phyloP scores from a whole-genome alignment of 2,329 filamentous ascomycete species.

The Annulohypoxylon truncatum region DNA sequence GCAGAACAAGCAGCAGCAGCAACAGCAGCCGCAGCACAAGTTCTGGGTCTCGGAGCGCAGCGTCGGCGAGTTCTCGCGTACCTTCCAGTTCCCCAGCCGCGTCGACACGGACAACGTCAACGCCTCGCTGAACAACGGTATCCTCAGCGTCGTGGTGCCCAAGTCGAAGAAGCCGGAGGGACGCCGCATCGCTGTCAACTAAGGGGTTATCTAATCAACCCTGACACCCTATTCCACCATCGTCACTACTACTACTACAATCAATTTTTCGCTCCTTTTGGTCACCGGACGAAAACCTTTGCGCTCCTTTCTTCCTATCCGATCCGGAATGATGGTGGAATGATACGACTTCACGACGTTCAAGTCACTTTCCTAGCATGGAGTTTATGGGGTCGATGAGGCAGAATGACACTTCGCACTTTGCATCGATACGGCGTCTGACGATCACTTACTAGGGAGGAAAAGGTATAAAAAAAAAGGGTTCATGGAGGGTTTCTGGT shows the following conservation, averaged over 20 bases:
- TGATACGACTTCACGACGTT: slow-evolving; percentile 19
- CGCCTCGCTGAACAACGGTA: slow-evolving; percentile 73
- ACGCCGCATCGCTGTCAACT: slow-evolving; percentile 67
- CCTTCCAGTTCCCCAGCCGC: slow-evolving; percentile 73
- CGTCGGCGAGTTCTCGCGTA: slow-evolving; percentile 74
- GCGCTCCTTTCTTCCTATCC: slow-evolving; percentile 12
- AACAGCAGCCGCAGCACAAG: slow-evolving; percentile 55
- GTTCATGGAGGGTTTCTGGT: slow-evolving; percentile 9
- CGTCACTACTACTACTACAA: background rate
- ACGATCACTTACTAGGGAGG: slow-evolving; percentile 3
- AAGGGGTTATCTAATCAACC: too few relatives aligned
- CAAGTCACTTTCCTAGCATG: slow-evolving; percentile 10
- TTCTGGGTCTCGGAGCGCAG: slow-evolving; percentile 79
- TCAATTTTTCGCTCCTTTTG: slow-evolving; percentile 3
- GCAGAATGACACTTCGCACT: background rate
- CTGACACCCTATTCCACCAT: background rate
- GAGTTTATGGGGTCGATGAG: slow-evolving; percentile 23
- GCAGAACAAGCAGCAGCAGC: slow-evolving; percentile 37
- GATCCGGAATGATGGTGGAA: background rate
- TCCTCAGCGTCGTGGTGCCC: slow-evolving; percentile 72
- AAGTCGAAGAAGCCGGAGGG: slow-evolving; percentile 71
- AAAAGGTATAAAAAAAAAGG: background rate
- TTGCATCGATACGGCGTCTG: slow-evolving; percentile 12
- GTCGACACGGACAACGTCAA: slow-evolving; percentile 72
- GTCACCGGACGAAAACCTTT: background rate